Evolutionary conservation across 257 asterid species (phyloP), one percentile per base, ranked within the genome.

Genomic region (Mentha longifolia): DNA sequence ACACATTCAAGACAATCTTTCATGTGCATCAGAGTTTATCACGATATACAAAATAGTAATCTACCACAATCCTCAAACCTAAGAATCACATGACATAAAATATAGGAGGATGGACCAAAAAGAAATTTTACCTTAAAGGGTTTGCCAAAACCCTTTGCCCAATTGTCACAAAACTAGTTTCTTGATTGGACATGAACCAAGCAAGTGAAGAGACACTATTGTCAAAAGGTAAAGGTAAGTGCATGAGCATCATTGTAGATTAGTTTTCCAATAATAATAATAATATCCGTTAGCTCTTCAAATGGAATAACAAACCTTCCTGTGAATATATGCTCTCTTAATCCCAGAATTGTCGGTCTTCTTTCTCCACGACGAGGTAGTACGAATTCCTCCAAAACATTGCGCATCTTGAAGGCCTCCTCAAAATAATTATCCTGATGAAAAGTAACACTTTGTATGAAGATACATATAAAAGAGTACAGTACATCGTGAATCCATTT

Each of bases 151-250:
- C 73, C 84, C 99, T 87, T 78, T 95, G 99, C 37, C 97, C 99
- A 69, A 92, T 95, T 17, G 99, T 95, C 78, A 92, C 99, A 80
- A 95, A 95, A 74, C 99, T 95, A 49, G 93, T 87, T 84, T 95
- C 99, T 86, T 95, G 99, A 82, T 95, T 95, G 84, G 99, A 95
- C 99, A 95, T 95, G 91, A 95, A 92, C 99, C 99, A 92, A 68
- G 98, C 99, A 19, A 95, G 98, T 71, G 99, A 95, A 71, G 98
- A 95, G 79, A 95, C 99, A 87, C 98, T 95, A 79, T 47, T 56
- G 76, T 69, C 62, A 82, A 68, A 78, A 70, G 68, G 71, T 73
- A 66, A 61, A 71, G 59, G 77, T 84, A 47, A 76, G 84, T 61
- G 58, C 43, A 68, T 58, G 50, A 55, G 69, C 45, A 58, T 42